A percentile compares a stretch with the other conserved stretches of the same genome.
Conservation (phyloP, 805 yeast genomes). For the Barnettozyma sp. region DNA sequence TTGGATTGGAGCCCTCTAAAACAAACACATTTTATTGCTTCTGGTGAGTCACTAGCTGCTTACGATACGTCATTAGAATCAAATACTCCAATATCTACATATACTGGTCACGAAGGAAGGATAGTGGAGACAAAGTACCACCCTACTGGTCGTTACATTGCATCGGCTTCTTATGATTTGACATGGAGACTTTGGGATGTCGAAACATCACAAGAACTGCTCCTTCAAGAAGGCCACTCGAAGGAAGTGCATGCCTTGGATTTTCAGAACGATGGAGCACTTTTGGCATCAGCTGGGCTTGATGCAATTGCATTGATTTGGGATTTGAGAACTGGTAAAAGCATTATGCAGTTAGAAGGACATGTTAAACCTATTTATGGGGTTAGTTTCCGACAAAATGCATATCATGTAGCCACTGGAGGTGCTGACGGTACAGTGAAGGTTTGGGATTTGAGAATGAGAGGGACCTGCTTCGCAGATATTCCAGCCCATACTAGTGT, state of each 20-base stretch:
- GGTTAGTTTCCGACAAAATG: slow-evolving; percentile 70
- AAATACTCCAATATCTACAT: background rate
- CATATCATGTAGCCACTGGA: slow-evolving; percentile 71
- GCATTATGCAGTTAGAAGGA: slow-evolving; percentile 50
- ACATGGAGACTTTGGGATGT: slow-evolving; percentile 91
- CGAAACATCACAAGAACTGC: slow-evolving; percentile 39
- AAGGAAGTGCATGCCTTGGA: slow-evolving; percentile 58
- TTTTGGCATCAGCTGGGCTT: slow-evolving; percentile 69
- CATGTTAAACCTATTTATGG: slow-evolving; percentile 70
- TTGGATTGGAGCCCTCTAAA: slow-evolving; percentile 51
- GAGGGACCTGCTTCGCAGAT: slow-evolving; percentile 30
- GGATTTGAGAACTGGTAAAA: slow-evolving; percentile 79
- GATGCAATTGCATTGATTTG: slow-evolving; percentile 71
- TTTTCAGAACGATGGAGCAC: slow-evolving; percentile 72
- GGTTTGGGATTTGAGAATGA: slow-evolving; percentile 78
- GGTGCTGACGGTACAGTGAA: slow-evolving; percentile 76
- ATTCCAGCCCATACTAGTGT: slow-evolving; percentile 73
- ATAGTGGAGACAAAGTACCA: slow-evolving; percentile 59
- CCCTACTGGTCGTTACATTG: slow-evolving; percentile 50
- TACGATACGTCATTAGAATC: slow-evolving; percentile 21
- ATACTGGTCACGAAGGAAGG: slow-evolving; percentile 43
- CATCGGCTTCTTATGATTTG: slow-evolving; percentile 71
- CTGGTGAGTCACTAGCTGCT: slow-evolving; percentile 38
- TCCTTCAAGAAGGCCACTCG: slow-evolving; percentile 81
- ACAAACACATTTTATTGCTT: slow-evolving; percentile 34